phyloP scores from a whole-genome alignment of 2,329 filamentous ascomycete species.

The Microcyclosporella mali region DNA sequence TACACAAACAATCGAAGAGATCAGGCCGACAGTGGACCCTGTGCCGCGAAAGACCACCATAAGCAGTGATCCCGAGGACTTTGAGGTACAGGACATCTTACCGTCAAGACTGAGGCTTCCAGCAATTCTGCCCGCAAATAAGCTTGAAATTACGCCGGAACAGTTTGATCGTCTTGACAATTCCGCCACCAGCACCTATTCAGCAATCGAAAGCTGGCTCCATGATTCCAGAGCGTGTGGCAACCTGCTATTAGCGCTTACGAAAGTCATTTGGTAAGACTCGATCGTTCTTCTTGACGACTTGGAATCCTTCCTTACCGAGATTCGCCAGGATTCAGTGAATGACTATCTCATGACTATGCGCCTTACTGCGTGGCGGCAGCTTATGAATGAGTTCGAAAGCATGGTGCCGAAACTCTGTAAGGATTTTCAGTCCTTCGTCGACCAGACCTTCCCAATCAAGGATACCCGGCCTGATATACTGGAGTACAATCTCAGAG shows the following conservation, averaged over 20 bases:
- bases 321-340: slow-evolving; percentile 13
- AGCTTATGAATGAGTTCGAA: slow-evolving; percentile 12
- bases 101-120: neutral
- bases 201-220: neutral
- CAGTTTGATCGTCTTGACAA: neutral
- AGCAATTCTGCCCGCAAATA: neutral
- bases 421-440: slow-evolving; percentile 7
- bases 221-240: neutral
- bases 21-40: neutral
- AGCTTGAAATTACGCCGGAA: neutral
- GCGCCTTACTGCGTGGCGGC: slow-evolving; percentile 8
- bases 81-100: neutral
- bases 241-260: slow-evolving; percentile 3
- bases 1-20: neutral
- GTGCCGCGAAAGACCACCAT: neutral
- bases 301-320: slow-evolving; percentile 8
- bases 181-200: neutral
- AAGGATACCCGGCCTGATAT: slow-evolving; percentile 1
- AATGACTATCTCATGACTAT: slow-evolving; percentile 12
- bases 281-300: slow-evolving; percentile 6
- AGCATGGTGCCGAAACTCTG: slow-evolving; percentile 7
- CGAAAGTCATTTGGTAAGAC: slow-evolving; percentile 3
- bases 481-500: slow-evolving; percentile 2
- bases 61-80: neutral
- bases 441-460: slow-evolving; percentile 4